A percentile compares a stretch with the other conserved stretches of the same genome.
Conservation (phyloP, 768 basidiomycete genomes). For the Candolleomyces efflorescens region DNA sequence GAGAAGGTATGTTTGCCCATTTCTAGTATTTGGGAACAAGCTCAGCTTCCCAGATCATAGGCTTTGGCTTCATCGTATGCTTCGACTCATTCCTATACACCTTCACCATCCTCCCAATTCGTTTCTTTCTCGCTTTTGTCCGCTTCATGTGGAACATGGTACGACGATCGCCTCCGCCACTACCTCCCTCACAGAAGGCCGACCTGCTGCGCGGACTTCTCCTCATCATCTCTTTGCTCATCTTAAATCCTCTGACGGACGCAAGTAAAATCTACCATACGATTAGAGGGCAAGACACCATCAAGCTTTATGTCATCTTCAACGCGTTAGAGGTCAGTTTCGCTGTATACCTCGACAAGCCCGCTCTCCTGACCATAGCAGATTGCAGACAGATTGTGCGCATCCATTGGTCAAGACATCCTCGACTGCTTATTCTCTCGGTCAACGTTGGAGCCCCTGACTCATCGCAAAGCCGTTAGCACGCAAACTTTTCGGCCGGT, state of each 20-base stretch:
- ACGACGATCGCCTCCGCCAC: slow-evolving; percentile 44
- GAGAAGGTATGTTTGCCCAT: slow-evolving; percentile 73
- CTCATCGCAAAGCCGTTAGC: slow-evolving; percentile 56
- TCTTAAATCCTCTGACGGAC: slow-evolving; percentile 83
- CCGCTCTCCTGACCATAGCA: slow-evolving; percentile 23
- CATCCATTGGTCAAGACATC: slow-evolving; percentile 96
- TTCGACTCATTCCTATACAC: slow-evolving; percentile 97
- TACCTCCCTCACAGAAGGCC: slow-evolving; percentile 88
- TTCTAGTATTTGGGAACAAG: neutral
- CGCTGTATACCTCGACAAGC: neutral
- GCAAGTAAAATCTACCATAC: slow-evolving; percentile 98
- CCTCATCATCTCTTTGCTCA: slow-evolving; percentile 64
- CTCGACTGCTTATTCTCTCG: slow-evolving; percentile 94
- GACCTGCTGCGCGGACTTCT: slow-evolving; percentile 84
- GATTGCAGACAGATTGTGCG: slow-evolving; percentile 94
- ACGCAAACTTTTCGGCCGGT: slow-evolving; percentile 73
- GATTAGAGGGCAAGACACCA: slow-evolving; percentile 96
- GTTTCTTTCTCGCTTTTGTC: slow-evolving; percentile 62
- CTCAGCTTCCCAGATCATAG: slow-evolving; percentile 58
- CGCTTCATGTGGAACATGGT: slow-evolving; percentile 50
- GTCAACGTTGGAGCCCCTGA: slow-evolving; percentile 76
- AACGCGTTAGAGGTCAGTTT: slow-evolving; percentile 88
- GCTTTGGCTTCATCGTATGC: slow-evolving; percentile 91
- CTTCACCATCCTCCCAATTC: slow-evolving; percentile 95
- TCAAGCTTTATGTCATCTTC: slow-evolving; percentile 98